Conservation (phyloP, 805 yeast species). For the Kluyveromyces nonfermentans region DNA sequence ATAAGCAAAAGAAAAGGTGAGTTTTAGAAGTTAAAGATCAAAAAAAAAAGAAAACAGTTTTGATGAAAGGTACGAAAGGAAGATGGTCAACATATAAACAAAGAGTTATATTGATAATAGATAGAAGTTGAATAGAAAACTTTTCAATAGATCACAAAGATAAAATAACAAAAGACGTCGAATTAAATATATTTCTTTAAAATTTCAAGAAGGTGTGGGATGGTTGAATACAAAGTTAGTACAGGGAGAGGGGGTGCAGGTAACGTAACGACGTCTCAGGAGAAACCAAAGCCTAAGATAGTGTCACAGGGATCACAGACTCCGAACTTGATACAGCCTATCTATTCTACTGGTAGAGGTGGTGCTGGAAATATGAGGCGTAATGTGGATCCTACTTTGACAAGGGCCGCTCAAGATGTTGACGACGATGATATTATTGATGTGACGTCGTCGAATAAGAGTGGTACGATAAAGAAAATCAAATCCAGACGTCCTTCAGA, state of each 20-base stretch:
- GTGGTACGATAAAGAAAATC: neutral
- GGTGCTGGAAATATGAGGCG: conserved; percentile 69
- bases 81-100: too few species aligned
- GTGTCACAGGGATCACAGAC: conserved; percentile 53
- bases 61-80: too few species aligned
- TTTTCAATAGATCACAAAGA: too few species aligned
- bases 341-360: conserved; percentile 67
- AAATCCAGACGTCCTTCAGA: conserved; percentile 5
- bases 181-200: too few species aligned
- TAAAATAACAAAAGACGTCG: too few species aligned
- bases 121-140: too few species aligned
- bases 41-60: too few species aligned
- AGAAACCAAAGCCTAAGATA: conserved; percentile 43
- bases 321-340: conserved; percentile 46
- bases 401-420: conserved; percentile 61
- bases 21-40: neutral
- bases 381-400: conserved; percentile 47
- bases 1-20: neutral
- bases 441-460: conserved; percentile 1
- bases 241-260: conserved; percentile 81
- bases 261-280: conserved; percentile 40
- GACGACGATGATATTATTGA: conserved; percentile 32
- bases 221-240: conserved; percentile 24
- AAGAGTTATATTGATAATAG: too few species aligned
- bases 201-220: neutral